Base-by-base conservation (phyloP, 2,329 filamentous ascomycete genomes). In the Rosellinia necatrix region DNA sequence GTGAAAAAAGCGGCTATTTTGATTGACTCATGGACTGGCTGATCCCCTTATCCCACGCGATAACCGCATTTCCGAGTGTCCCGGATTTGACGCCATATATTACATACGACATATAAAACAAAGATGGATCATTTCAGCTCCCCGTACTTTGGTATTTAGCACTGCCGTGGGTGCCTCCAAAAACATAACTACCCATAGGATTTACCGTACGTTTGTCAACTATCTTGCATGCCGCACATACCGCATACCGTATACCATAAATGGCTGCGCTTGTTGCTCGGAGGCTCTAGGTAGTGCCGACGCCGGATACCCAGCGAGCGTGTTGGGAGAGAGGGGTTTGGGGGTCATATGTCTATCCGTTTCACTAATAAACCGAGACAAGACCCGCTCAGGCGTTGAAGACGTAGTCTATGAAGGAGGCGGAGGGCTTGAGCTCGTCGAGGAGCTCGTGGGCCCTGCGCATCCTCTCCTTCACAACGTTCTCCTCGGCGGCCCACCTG, bases 401-500 rank as follows among this genome's bases (percentile, higher is more conserved):
- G 22, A 76, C 60, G 1, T 73, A 70, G 38, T 64, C n/a, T n/a
- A n/a, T 54, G 24, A 78, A 47, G 2, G 71, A 71, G 4, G 67
- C 55, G 13, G 75, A 75, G 25, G 73, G 71, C 58, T 72, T 69
- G 2, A 80, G 58, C 30, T 81, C 78, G 38, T 84, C 80, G 44
- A 85, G 60, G 19, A 85, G 58, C 58, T 83, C 80, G 64, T 73
- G 73, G 2, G 80, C 81, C 61, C 82, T 72, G 56, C 76, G 74
- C 51, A 74, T 74, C 47, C 82, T 71, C 61, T 85, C 83, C 61
- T 72, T 70, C 17, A 85, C 78, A 2, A 84, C 81, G 34, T 76
- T 75, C 59, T 80, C 74, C 68, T 86, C 83, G 0, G 81, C 81
- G 6, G 73, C 73, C 81, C 82, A 85, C 22, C 82, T 72, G 5